phyloP scores from a whole-genome alignment of 228 moss, liverwort and hornwort species.

The Sphagnum fallax region DNA sequence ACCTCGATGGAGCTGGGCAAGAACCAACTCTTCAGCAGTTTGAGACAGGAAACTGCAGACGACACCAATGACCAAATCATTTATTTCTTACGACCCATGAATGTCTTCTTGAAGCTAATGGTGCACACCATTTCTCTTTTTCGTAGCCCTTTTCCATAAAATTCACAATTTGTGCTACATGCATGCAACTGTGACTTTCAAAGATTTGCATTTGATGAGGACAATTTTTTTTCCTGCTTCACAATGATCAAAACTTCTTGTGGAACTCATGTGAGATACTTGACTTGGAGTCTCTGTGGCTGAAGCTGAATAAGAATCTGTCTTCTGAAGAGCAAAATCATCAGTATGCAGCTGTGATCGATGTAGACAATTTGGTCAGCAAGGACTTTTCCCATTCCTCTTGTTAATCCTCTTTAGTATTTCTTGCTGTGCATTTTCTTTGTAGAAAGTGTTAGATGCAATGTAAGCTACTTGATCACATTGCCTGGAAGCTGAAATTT shows the following conservation, averaged over 20 bases:
- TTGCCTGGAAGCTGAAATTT: too few relatives aligned
- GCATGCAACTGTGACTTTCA: neutral
- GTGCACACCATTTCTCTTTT: constrained; percentile 20
- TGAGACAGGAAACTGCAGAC: constrained; percentile 31
- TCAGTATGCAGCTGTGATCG: constrained; percentile 55
- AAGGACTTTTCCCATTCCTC: neutral
- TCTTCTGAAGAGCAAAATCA: constrained; percentile 51
- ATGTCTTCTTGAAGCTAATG: constrained; percentile 69
- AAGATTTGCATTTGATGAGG: neutral
- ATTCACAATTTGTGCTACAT: neutral
- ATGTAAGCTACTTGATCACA: too few relatives aligned
- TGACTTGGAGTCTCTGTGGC: too few relatives aligned
- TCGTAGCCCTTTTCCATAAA: neutral
- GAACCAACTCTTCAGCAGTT: constrained; percentile 31
- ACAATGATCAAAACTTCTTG: too few relatives aligned
- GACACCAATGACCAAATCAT: constrained; percentile 31
- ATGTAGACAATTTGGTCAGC: constrained; percentile 78
- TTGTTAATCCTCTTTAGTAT: neutral
- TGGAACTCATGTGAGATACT: too few relatives aligned
- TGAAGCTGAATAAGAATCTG: constrained; percentile 79
- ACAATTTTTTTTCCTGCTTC: too few relatives aligned
- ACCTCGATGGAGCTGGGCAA: constrained; percentile 30
- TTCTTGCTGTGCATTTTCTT: too few relatives aligned
- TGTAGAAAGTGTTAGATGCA: too few relatives aligned
- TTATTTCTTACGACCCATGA: constrained; percentile 73